These are phyloP conservation scores for Pichia eremophila DNA, from an alignment of 805 yeast species.

Conservation along the genomic window DNA sequence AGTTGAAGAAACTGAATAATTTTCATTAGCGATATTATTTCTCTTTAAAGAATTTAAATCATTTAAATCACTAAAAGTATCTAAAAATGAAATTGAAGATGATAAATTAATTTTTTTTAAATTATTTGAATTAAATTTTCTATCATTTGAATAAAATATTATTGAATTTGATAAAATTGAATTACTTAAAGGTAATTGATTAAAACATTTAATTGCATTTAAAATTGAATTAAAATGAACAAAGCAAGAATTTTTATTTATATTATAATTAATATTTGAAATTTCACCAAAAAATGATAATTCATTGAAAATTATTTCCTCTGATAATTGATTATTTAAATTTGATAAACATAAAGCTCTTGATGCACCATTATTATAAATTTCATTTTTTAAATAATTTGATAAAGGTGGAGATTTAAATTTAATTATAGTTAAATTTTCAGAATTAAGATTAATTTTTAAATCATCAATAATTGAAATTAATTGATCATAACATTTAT, in stretches of 20 bases:
- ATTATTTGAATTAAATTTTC: background rate
- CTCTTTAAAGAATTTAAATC: background rate
- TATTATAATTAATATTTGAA: slow-evolving; percentile 26
- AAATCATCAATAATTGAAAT: slow-evolving; percentile 11
- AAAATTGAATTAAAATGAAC: slow-evolving; percentile 38
- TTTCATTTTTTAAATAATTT: slow-evolving; percentile 18
- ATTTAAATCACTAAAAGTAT: background rate
- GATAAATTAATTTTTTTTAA: background rate
- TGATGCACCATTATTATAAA: slow-evolving; percentile 25
- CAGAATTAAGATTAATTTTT: slow-evolving; percentile 28
- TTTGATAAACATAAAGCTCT: slow-evolving; percentile 22
- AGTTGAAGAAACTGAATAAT: slow-evolving; percentile 21
- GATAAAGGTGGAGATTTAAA: slow-evolving; percentile 25
- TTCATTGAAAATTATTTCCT: slow-evolving; percentile 20
- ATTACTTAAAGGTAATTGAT: slow-evolving; percentile 25
- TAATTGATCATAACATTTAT: slow-evolving; percentile 15
- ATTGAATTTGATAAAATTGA: slow-evolving; percentile 17
- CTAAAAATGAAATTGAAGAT: background rate
- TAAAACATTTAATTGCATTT: slow-evolving; percentile 36
- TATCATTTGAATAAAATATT: slow-evolving; percentile 24
- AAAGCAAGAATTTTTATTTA: slow-evolving; percentile 18
- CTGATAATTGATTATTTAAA: slow-evolving; percentile 10
- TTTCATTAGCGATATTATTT: slow-evolving; percentile 3
- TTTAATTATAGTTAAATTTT: slow-evolving; percentile 26
- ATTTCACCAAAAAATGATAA: slow-evolving; percentile 33